These are phyloP conservation scores for Diaporthe ilicicola DNA, from an alignment of 2,329 filamentous ascomycete species.

Conservation along the genomic window DNA sequence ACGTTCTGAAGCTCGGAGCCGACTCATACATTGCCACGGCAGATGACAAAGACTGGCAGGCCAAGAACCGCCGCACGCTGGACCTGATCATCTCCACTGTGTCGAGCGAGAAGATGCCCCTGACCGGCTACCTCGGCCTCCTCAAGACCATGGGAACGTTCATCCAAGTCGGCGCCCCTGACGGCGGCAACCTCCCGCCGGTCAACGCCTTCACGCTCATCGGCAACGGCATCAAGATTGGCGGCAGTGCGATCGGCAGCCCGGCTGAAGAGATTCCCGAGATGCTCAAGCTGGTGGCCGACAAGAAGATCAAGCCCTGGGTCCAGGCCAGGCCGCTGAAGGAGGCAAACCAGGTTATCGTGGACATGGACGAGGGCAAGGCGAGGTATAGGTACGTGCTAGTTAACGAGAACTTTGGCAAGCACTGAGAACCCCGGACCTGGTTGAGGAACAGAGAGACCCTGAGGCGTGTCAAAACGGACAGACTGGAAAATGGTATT, in stretches of 20 bases:
- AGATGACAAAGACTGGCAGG: constrained; percentile 62
- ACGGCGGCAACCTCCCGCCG: constrained; percentile 52
- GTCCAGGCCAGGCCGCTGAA: constrained; percentile 62
- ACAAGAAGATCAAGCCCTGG: constrained; percentile 65
- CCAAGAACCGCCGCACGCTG: constrained; percentile 56
- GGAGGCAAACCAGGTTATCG: constrained; percentile 61
- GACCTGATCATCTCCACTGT: constrained; percentile 68
- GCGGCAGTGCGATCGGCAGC: constrained; percentile 53
- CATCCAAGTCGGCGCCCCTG: constrained; percentile 71
- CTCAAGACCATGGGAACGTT: constrained; percentile 68
- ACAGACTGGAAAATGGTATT: neutral
- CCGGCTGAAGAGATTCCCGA: constrained; percentile 61
- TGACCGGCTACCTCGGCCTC: constrained; percentile 66
- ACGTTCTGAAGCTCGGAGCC: constrained; percentile 65
- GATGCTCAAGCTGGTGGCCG: constrained; percentile 65
- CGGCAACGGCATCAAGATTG: constrained; percentile 58
- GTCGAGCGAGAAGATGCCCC: constrained; percentile 61
- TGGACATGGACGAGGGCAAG: constrained; percentile 65
- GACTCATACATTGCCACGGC: constrained; percentile 52
- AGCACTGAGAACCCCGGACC: constrained; percentile 20
- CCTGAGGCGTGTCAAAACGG: neutral
- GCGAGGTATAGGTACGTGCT: constrained; percentile 57
- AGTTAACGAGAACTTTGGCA: constrained; percentile 49
- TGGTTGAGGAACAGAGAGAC: neutral
- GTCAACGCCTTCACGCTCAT: constrained; percentile 67